These are phyloP conservation scores for Coniochaeta ligniaria DNA, from an alignment of 2,329 filamentous ascomycete genomes.

Conservation along the genomic window DNA sequence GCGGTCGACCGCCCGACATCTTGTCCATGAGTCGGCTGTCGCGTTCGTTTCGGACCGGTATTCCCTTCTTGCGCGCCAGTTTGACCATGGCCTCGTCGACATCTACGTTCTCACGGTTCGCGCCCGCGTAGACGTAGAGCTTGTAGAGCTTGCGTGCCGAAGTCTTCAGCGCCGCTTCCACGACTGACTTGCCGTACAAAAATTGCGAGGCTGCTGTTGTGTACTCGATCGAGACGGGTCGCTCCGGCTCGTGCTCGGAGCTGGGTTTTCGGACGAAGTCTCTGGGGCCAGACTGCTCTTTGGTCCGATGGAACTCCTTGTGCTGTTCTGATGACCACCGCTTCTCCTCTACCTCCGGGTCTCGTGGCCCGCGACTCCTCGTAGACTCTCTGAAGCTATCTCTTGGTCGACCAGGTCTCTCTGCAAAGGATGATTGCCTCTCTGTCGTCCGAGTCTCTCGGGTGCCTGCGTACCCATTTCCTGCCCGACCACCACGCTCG, in stretches of 20 bases:
- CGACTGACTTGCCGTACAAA: conserved; percentile 76
- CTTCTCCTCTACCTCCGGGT: not conserved
- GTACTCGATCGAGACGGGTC: conserved; percentile 34
- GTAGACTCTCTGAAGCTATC: not conserved
- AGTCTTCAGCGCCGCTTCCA: conserved; percentile 66
- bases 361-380: not conserved
- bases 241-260: not conserved
- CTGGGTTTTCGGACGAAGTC: not conserved
- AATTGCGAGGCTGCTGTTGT: conserved; percentile 88
- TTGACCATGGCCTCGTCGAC: conserved; percentile 35
- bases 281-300: not conserved
- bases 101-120: conserved; percentile 42
- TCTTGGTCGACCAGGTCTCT: not conserved
- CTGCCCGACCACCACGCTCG: no score
- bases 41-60: conserved; percentile 50
- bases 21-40: conserved; percentile 70
- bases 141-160: conserved; percentile 70
- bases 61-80: conserved; percentile 37
- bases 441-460: not conserved
- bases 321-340: not conserved
- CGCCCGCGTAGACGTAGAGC: conserved; percentile 66
- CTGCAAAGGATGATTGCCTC: not conserved
- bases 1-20: conserved; percentile 74
- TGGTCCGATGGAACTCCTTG: not conserved
- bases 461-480: not conserved